These are phyloP conservation scores for Annulohypoxylon stygium DNA, from an alignment of 495 filamentous ascomycete species.

Conservation along the genomic window DNA sequence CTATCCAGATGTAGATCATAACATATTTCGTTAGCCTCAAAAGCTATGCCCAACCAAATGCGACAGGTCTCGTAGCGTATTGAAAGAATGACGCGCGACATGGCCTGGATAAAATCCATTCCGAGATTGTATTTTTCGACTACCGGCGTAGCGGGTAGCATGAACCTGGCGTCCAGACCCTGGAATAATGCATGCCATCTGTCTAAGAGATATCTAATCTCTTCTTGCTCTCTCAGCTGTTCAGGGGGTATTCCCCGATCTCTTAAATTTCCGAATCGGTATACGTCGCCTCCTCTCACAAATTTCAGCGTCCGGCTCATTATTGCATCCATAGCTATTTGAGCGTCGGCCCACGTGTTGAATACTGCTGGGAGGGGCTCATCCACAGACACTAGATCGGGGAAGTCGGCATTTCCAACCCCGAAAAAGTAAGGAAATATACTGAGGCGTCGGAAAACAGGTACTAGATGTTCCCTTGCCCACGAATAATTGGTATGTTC, in stretches of 20 bases:
- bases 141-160: neutral
- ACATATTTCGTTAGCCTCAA: slow-evolving; percentile 47
- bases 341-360: slow-evolving; percentile 30
- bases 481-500: slow-evolving; percentile 42
- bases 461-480: slow-evolving; percentile 42
- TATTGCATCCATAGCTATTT: slow-evolving; percentile 42
- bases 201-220: slow-evolving; percentile 27
- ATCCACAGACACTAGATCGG: slow-evolving; percentile 28
- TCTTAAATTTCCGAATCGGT: slow-evolving; percentile 39
- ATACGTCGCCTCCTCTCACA: slow-evolving; percentile 46
- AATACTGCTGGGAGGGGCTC: slow-evolving; percentile 21
- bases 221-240: slow-evolving; percentile 21
- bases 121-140: slow-evolving; percentile 13
- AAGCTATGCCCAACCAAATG: slow-evolving; percentile 46
- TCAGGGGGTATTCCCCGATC: slow-evolving; percentile 18
- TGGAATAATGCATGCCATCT: slow-evolving; percentile 47
- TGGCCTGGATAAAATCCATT: slow-evolving; percentile 4
- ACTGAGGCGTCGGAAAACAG: slow-evolving; percentile 44
- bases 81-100: slow-evolving; percentile 23
- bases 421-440: slow-evolving; percentile 50
- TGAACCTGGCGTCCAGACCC: slow-evolving; percentile 27
- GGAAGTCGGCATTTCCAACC: slow-evolving; percentile 40
- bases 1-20: slow-evolving; percentile 44
- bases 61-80: slow-evolving; percentile 43
- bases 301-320: slow-evolving; percentile 46